Evolutionary conservation across 2,329 filamentous ascomycete species (phyloP).

Genomic region (Claviceps pazoutovae): DNA sequence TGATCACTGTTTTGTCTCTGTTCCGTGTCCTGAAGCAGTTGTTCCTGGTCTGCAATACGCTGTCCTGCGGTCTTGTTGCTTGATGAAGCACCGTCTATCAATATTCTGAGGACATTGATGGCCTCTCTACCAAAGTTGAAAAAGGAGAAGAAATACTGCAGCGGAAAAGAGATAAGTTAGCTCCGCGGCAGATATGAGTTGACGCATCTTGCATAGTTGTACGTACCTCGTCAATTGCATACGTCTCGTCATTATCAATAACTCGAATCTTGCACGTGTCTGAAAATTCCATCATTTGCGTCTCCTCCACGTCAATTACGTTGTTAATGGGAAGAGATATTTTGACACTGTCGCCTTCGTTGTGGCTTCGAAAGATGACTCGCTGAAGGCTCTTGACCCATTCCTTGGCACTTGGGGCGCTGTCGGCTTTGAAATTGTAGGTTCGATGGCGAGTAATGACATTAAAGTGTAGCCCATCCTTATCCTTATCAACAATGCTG

Average conservation of each 20-base stretch:
- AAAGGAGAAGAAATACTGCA: constrained; percentile 88
- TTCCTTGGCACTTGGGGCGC: constrained; percentile 74
- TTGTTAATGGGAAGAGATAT: constrained; percentile 82
- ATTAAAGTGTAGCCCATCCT: constrained; percentile 63
- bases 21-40: constrained; percentile 1
- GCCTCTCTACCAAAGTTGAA: constrained; percentile 78
- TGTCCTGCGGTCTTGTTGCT: constrained; percentile 19
- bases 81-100: constrained; percentile 50
- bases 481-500: constrained; percentile 61
- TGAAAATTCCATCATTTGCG: constrained; percentile 77
- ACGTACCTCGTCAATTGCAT: constrained; percentile 77
- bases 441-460: constrained; percentile 71
- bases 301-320: constrained; percentile 84
- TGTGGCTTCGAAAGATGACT: constrained; percentile 89
- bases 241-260: constrained; percentile 86
- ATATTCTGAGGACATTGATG: constrained; percentile 58
- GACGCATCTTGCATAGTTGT: neutral
- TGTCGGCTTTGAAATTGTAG: constrained; percentile 84
- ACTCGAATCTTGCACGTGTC: constrained; percentile 90
- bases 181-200: neutral
- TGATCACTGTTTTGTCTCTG: neutral
- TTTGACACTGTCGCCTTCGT: constrained; percentile 94
- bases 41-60: constrained; percentile 8
- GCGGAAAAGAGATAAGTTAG: constrained; percentile 4
- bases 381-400: constrained; percentile 92